Conservation (phyloP, 768 basidiomycete genomes). For the Solioccasus polychromus region DNA sequence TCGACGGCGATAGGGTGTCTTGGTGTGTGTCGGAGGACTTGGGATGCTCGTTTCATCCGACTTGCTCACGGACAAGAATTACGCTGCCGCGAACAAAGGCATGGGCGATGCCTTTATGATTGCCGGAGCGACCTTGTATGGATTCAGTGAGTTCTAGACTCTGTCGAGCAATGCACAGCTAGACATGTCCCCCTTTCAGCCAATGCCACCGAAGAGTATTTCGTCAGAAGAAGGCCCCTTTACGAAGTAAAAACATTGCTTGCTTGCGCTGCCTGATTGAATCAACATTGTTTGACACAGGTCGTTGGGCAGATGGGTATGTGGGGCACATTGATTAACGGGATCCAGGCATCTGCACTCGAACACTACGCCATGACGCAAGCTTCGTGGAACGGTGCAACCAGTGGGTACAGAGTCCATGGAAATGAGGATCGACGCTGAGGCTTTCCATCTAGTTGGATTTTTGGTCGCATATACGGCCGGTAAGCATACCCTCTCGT, state of each 20-base stretch:
- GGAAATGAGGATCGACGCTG: background rate
- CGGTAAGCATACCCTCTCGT: slow-evolving; percentile 21
- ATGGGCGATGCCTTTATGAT: slow-evolving; percentile 89
- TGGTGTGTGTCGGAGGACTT: slow-evolving; percentile 72
- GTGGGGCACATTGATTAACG: slow-evolving; percentile 79
- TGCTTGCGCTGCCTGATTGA: background rate
- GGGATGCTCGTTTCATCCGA: slow-evolving; percentile 81
- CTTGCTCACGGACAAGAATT: slow-evolving; percentile 74
- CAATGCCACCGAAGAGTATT: slow-evolving; percentile 86
- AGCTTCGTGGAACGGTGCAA: slow-evolving; percentile 71
- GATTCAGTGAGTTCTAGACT: slow-evolving; percentile 60
- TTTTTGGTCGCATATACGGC: slow-evolving; percentile 51
- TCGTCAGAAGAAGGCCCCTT: slow-evolving; percentile 74
- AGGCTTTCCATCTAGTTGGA: slow-evolving; percentile 37
- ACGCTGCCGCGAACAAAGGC: slow-evolving; percentile 56
- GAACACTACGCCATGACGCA: slow-evolving; percentile 66
- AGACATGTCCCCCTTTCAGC: slow-evolving; percentile 40
- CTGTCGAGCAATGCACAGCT: background rate
- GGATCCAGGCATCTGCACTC: slow-evolving; percentile 70
- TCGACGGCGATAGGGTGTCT: slow-evolving; percentile 50
- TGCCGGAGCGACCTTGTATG: slow-evolving; percentile 80
- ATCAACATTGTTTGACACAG: slow-evolving; percentile 24
- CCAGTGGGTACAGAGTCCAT: slow-evolving; percentile 49
- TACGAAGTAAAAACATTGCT: slow-evolving; percentile 54
- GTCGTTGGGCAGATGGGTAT: slow-evolving; percentile 85